phyloP scores from a whole-genome alignment of 768 basidiomycete genomes.

The Leccinellum luteum region DNA sequence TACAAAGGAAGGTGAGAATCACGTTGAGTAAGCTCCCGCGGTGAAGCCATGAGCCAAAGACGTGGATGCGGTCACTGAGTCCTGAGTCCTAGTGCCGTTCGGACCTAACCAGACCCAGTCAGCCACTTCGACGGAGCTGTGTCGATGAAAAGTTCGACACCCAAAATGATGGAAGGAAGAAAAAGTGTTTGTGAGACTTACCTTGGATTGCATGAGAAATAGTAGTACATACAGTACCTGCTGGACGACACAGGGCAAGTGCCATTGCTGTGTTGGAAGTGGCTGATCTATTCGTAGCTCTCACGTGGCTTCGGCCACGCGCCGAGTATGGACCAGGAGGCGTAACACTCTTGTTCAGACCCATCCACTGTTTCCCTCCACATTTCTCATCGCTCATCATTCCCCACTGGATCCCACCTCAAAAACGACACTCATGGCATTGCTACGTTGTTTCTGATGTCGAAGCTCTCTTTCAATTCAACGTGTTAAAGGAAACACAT shows the following conservation, averaged over 20 bases:
- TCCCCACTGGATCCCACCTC: slow-evolving; percentile 12
- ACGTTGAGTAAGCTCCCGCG: slow-evolving; percentile 14
- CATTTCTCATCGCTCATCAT: slow-evolving; percentile 28
- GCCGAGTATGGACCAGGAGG: slow-evolving; percentile 29
- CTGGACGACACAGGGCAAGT: background rate
- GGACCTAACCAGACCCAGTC: background rate
- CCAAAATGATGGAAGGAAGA: background rate
- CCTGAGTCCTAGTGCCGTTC: background rate
- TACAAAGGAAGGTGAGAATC: slow-evolving; percentile 30
- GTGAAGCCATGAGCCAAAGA: slow-evolving; percentile 18
- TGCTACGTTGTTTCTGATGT: background rate
- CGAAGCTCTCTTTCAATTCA: background rate
- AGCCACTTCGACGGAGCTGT: background rate
- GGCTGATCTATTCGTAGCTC: slow-evolving; percentile 20
- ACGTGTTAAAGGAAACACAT: background rate
- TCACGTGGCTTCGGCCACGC: slow-evolving; percentile 33
- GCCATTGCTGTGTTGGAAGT: slow-evolving; percentile 5
- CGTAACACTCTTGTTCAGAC: slow-evolving; percentile 33
- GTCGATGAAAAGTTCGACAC: background rate
- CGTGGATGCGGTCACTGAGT: slow-evolving; percentile 11
- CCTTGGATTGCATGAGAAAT: background rate
- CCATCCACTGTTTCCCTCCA: slow-evolving; percentile 30
- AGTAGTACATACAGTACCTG: background rate
- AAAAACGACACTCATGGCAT: background rate
- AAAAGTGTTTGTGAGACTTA: background rate